Base-by-base conservation (phyloP, 2,329 filamentous ascomycete species). In the Paecilomyces fulvus region DNA sequence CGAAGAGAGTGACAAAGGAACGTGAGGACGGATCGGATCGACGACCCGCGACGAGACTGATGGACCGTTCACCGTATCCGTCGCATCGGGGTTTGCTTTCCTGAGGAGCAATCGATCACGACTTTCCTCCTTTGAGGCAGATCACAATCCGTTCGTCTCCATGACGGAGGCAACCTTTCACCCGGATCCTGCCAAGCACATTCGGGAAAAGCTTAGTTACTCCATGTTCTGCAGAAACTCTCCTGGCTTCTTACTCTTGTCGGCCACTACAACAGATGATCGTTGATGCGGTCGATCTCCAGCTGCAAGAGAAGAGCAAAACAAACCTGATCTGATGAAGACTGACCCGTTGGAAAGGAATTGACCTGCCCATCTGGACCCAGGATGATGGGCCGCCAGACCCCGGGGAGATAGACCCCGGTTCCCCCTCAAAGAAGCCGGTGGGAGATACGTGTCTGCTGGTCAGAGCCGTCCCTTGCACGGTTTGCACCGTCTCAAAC, bases 11-110 rank as follows among this genome's bases (percentile, higher is more conserved):
- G 37, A 43, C 37, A 43, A 43, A 43, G n/a, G 37, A 43, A 43
- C 37, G 17, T 43, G 37, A 37, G 33, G 33, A 37, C 33, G 21
- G 48, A 49, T 49, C 48, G 48, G 48, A 49, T 80, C 49, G 78
- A 78, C 48, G 71, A 58, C 25, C 58, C 64, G 23, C 63, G 37
- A 43, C 37, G 6, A 5, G 25, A 28, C 25, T 20, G 37, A 43
- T 43, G 37, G n/a, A 43, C 37, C 14, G 37, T 43, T 17, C 37
- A 43, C 37, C 37, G 37, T 43, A 43, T 43, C 37, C 37, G 17
- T 20, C 14, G 37, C 37, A 43, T 43, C 37, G 37, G 37, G n/a
- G 37, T 43, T 4, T 43, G 14, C 37, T 43, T 43, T 31, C 30
- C n/a, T 43, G 37, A 43, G 33, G 33, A 37, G 12, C 33, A 12